Evolutionary conservation across 805 yeast species (phyloP).

Genomic region (Saturnispora dispora): DNA sequence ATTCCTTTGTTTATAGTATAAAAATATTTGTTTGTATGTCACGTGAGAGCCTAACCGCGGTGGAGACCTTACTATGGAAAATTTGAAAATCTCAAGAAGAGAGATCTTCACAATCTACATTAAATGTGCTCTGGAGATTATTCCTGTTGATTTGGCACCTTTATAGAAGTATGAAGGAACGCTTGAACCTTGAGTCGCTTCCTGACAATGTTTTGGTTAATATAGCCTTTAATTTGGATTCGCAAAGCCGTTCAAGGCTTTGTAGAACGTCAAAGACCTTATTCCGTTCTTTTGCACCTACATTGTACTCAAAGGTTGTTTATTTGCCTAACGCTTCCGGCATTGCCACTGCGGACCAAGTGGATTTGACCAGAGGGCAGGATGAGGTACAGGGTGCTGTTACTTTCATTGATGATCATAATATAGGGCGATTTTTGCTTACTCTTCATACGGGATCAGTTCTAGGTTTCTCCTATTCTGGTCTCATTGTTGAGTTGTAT

Average conservation of each 20-base stretch:
- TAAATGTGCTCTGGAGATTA: neutral
- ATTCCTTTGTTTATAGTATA: neutral
- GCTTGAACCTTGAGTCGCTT: neutral
- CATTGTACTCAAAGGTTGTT: constrained; percentile 13
- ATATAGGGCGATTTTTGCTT: constrained; percentile 14
- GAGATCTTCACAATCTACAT: neutral
- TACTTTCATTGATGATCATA: constrained; percentile 3
- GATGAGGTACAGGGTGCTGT: neutral
- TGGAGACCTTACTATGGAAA: neutral
- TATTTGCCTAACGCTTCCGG: neutral
- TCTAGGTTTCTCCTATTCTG: constrained; percentile 19
- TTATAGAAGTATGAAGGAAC: neutral
- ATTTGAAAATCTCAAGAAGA: neutral
- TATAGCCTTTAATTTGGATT: neutral
- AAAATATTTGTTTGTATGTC: neutral
- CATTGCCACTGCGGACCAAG: neutral
- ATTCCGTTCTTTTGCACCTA: constrained; percentile 1
- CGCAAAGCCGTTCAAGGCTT: neutral
- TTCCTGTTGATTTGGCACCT: neutral
- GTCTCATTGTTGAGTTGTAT: constrained; percentile 19
- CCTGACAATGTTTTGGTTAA: neutral
- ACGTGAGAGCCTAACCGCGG: neutral
- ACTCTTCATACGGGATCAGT: constrained; percentile 13
- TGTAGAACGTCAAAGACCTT: neutral
- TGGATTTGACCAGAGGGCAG: neutral